Base-by-base conservation (phyloP, 768 basidiomycete genomes). In the Lactarius evosmus region DNA sequence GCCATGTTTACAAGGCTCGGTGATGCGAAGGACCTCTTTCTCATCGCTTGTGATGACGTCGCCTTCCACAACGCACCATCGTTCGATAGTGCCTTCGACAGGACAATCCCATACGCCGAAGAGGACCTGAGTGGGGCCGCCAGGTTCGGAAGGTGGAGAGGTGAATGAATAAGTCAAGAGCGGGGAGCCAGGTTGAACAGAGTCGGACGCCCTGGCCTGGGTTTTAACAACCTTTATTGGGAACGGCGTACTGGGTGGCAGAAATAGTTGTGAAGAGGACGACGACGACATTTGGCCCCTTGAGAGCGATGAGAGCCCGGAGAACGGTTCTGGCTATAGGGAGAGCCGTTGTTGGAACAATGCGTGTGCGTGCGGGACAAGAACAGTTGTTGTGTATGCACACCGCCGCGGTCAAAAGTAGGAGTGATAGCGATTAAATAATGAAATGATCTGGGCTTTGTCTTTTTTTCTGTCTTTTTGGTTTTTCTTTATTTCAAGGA, bases 1-100 rank as follows among this genome's bases (percentile, higher is more conserved):
- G 63, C 91, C 91, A 75, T 99, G 96, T 62, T 93, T 94, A 78
- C 96, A 99, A n/a, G 94, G 92, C 75, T 98, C 95, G 52, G 84
- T 76, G 66, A 98, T 78, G 40, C 83, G 75, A 27, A 94, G 78
- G 62, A 83, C 85, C 3, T 86, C 81, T 46, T 76, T 81, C 69
- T 77, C 80, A 58, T 82, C 79, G 41, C 77, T 73, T 17, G 86
- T 80, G 54, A 93, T 78, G 58, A 84, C 79, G 68, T 91, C 89
- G 63, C 88, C 88, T 2, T 78, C 73, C 40, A 79, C 82, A 66
- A 91, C 73, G 57, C 79, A 80, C 95, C 95, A 98, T 17, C 76
- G 73, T 46, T 84, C 79, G 40, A 98, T 72, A 9, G 81, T 80
- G 60, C 96, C 96, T 68, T 94, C 90, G 25, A 97, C 80, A 34